Conservation (phyloP, 176 grass and related monocot genomes). For the Triticum dicoccoides region DNA sequence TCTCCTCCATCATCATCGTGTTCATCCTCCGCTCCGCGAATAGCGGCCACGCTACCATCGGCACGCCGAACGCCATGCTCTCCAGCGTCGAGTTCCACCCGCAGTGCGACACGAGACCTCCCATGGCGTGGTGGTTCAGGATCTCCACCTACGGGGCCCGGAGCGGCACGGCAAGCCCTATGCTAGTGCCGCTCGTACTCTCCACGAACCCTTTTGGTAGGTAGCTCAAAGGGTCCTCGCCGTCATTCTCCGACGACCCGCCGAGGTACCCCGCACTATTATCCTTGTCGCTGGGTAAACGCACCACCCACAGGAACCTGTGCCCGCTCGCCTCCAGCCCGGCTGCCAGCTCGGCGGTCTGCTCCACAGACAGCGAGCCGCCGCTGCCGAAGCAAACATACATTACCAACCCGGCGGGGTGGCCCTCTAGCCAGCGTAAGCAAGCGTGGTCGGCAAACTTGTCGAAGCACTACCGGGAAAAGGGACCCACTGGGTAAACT, state of each 20-base stretch:
- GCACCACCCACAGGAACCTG: slow-evolving; percentile 62
- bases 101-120: slow-evolving; percentile 51
- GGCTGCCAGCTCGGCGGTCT: slow-evolving; percentile 37
- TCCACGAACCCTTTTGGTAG: slow-evolving; percentile 30
- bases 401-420: slow-evolving; percentile 41
- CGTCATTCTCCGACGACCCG: not conserved
- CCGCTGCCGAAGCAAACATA: slow-evolving; percentile 69
- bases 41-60: slow-evolving; percentile 50
- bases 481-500: slow-evolving; percentile 43
- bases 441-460: not conserved
- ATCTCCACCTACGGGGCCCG: slow-evolving; percentile 26
- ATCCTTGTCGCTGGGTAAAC: slow-evolving; percentile 11
- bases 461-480: not conserved
- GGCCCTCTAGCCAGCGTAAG: slow-evolving; percentile 60
- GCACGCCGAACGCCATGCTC: slow-evolving; percentile 29
- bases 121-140: slow-evolving; percentile 15
- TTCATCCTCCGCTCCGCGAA: slow-evolving; percentile 65
- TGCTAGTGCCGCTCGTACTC: not conserved
- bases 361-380: slow-evolving; percentile 40
- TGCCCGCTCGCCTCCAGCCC: slow-evolving; percentile 57
- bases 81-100: slow-evolving; percentile 56
- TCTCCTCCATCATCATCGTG: slow-evolving; percentile 33
- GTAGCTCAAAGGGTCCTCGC: slow-evolving; percentile 17
- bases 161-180: not conserved
- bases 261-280: not conserved